phyloP scores from a whole-genome alignment of 805 yeast species.

The Metschnikowia peoriensis region DNA sequence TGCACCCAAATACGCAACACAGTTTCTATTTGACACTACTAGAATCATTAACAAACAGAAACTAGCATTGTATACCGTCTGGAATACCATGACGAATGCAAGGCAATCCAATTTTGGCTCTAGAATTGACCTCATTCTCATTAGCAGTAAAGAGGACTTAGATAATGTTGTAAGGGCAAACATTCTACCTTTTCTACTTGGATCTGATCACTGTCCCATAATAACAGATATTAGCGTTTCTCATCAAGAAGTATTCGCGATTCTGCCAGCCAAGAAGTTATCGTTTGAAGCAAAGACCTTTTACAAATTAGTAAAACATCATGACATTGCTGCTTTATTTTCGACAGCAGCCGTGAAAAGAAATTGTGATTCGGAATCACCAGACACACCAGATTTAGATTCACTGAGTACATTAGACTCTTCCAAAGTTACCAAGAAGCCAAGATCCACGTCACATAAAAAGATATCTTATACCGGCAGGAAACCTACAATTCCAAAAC shows the following conservation, averaged over 20 bases:
- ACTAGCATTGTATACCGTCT: conserved; percentile 77
- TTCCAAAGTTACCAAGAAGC: not conserved
- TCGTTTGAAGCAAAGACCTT: conserved; percentile 23
- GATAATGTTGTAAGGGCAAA: conserved; percentile 38
- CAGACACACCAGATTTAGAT: conserved; percentile 3
- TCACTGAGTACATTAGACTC: conserved; percentile 1
- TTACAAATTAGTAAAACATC: conserved; percentile 23
- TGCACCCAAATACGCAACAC: conserved; percentile 10
- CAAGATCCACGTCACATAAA: not conserved
- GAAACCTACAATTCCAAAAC: conserved; percentile 3
- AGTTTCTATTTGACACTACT: conserved; percentile 55
- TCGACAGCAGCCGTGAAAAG: conserved; percentile 9
- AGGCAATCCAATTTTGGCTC: conserved; percentile 86
- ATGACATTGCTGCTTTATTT: conserved; percentile 36
- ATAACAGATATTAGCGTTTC: conserved; percentile 57
- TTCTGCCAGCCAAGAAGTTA: conserved; percentile 8
- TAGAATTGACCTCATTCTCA: conserved; percentile 74
- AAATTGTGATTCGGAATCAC: not conserved
- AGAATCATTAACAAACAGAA: conserved; percentile 56
- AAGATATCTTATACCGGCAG: conserved; percentile 4
- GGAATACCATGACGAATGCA: conserved; percentile 79
- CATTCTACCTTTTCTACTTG: conserved; percentile 69
- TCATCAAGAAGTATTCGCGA: conserved; percentile 1
- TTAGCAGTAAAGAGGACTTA: conserved; percentile 38
- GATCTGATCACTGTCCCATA: conserved; percentile 95